Base-by-base conservation (phyloP, 75 land plant genomes). In the Pseudotsuga menziesii region DNA sequence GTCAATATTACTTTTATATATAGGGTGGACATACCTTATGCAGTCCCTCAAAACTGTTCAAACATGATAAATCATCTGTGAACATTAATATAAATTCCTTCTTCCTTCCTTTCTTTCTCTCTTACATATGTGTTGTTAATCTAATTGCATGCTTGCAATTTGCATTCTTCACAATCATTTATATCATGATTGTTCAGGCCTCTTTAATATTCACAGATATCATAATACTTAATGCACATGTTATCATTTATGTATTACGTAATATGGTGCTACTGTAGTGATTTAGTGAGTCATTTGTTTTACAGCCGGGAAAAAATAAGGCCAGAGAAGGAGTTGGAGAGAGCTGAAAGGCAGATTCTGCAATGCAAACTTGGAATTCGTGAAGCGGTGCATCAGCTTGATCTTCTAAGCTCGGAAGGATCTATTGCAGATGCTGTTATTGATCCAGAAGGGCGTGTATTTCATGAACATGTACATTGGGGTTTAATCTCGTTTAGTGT, bases 331-430 rank as follows among this genome's bases (percentile, higher is more conserved):
- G 99, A 97, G 79, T 66, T 97, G 32, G 84, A 88, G 72, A 86
- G 97, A 77, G 99, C 99, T 7, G 80, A 69, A 77, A 78, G 83
- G 77, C 89, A 91, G 79, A 94, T 97, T 70, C 32, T 94, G 59
- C 78, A 83, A 60, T 92, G 86, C 64, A 96, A 97, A 78, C 91
- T 92, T 74, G 95, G 91, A 26, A 95, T 97, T n/a, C 93, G 99
- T 78, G 96, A 97, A 67, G 91, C 86, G 39, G 78, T 97, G 39
- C 93, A 79, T 41, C 93, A 95, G 76, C 83, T 97, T 71, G 99
- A 97, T 81, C 77, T 73, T 26, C 80, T 95, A 72, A 80, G 95
- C 39, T 87, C 87, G 16, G 86, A 86, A 69, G 99, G 97, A 71
- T 55, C 88, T 36, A 89, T 96, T 64, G 88, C 88, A 73, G 90